Percentiles rank a stretch among this genome's conserved stretches.
phyloP scores from a whole-genome alignment of 2,329 filamentous ascomycete genomes.

The Cladophialophora psammophila region DNA sequence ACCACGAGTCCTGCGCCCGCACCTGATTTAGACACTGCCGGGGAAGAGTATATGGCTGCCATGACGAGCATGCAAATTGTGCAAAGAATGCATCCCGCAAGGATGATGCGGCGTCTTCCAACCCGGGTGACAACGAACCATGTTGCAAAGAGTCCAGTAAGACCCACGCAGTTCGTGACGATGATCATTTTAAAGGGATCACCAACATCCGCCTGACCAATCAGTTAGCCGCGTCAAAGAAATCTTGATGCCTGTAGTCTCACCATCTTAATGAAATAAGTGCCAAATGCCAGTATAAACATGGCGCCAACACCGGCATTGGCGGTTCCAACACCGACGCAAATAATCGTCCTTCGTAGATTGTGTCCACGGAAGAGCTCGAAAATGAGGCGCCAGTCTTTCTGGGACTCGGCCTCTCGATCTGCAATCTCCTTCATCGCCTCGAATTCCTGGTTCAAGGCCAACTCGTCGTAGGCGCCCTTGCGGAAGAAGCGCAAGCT shows the following conservation, averaged over 20 bases:
- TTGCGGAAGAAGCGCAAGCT: not conserved
- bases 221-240: not conserved
- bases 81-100: conserved; percentile 10
- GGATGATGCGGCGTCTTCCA: conserved; percentile 23
- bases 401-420: not conserved
- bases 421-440: not conserved
- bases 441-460: not conserved
- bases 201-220: not conserved
- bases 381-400: not conserved
- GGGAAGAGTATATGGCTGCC: conserved; percentile 12
- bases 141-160: conserved; percentile 20
- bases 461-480: not conserved
- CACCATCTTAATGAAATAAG: conserved; percentile 28
- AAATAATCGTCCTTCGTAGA: conserved; percentile 15
- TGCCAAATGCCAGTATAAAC: conserved; percentile 27
- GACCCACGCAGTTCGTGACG: conserved; percentile 21
- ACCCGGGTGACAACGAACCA: conserved; percentile 24
- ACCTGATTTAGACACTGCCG: conserved; percentile 10
- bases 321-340: conserved; percentile 10
- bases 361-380: conserved; percentile 22
- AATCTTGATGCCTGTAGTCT: conserved; percentile 4
- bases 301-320: conserved; percentile 16
- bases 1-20: conserved; percentile 17
- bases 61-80: conserved; percentile 25
- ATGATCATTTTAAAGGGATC: conserved; percentile 22